phyloP scores from a whole-genome alignment of 208 protist species.

The Porcisia hertigi region DNA sequence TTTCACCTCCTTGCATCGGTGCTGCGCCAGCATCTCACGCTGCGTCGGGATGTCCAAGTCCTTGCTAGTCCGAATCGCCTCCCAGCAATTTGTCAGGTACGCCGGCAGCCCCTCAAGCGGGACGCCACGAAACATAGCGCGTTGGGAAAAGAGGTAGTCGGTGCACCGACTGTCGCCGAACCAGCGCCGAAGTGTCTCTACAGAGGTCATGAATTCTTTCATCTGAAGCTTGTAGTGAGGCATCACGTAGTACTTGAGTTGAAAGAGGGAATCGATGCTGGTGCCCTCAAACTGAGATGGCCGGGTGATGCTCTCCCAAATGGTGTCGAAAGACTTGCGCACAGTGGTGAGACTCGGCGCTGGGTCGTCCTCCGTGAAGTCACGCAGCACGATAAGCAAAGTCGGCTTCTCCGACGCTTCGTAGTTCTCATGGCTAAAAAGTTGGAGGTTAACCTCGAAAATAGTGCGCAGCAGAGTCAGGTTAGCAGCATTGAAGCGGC shows the following conservation, averaged over 20 bases:
- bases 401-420: constrained; percentile 91
- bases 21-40: constrained; percentile 95
- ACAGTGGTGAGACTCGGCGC: constrained; percentile 76
- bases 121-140: constrained; percentile 82
- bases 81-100: constrained; percentile 92
- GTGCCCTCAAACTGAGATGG: constrained; percentile 57
- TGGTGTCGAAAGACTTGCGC: constrained; percentile 92
- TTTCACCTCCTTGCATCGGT: constrained; percentile 92
- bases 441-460: constrained; percentile 96
- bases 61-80: constrained; percentile 93
- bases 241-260: constrained; percentile 73
- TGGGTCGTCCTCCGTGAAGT: constrained; percentile 91
- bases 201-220: constrained; percentile 52
- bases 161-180: constrained; percentile 40
- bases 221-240: constrained; percentile 88
- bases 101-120: constrained; percentile 81
- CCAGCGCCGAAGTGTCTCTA: constrained; percentile 58
- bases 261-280: constrained; percentile 72
- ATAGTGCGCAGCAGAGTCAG: constrained; percentile 94
- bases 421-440: constrained; percentile 90
- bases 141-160: constrained; percentile 72
- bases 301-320: constrained; percentile 89
- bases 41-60: constrained; percentile 97
- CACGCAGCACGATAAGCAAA: constrained; percentile 95
- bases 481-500: constrained; percentile 95